Percentiles rank a stretch among this genome's conserved stretches.
phyloP scores from a whole-genome alignment of 108 stramenopile species.

The Cylindrotheca fusiformis region DNA sequence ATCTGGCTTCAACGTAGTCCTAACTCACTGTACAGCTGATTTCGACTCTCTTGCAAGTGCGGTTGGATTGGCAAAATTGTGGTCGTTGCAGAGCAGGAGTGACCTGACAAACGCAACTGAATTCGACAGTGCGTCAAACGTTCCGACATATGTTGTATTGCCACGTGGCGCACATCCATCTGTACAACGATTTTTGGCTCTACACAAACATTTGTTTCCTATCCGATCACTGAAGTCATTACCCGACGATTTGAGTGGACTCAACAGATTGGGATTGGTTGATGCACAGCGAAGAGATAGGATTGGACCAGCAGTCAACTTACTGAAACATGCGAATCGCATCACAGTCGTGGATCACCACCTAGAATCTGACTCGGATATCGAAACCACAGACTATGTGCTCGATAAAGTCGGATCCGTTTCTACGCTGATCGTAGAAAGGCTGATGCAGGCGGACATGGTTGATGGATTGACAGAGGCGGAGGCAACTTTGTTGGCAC shows the following conservation, averaged over 20 bases:
- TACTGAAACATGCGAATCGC: conserved; percentile 73
- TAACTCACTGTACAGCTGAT: conserved; percentile 87
- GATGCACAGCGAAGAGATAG: conserved; percentile 90
- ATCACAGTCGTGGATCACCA: conserved; percentile 93
- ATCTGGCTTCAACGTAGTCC: conserved; percentile 75
- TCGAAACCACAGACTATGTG: conserved; percentile 77
- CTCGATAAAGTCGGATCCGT: conserved; percentile 88
- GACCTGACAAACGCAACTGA: conserved; percentile 14
- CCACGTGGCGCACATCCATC: conserved; percentile 94
- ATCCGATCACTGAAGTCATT: conserved; percentile 78
- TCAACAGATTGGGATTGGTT: conserved; percentile 82
- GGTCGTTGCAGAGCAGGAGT: conserved; percentile 32
- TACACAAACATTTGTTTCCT: conserved; percentile 93
- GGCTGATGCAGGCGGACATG: conserved; percentile 45
- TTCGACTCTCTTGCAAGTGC: conserved; percentile 84
- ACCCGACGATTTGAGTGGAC: conserved; percentile 59
- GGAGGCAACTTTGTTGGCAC: conserved; percentile 87
- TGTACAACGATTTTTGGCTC: conserved; percentile 82
- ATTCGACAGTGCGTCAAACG: conserved; percentile 34
- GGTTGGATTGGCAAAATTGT: conserved; percentile 82
- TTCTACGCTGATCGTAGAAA: conserved; percentile 85
- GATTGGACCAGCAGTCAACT: conserved; percentile 77
- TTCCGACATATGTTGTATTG: conserved; percentile 87
- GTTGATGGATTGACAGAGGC: conserved; percentile 68
- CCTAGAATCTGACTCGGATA: conserved; percentile 86